phyloP scores from a whole-genome alignment of 768 basidiomycete species.

The Mycena polygramma region DNA sequence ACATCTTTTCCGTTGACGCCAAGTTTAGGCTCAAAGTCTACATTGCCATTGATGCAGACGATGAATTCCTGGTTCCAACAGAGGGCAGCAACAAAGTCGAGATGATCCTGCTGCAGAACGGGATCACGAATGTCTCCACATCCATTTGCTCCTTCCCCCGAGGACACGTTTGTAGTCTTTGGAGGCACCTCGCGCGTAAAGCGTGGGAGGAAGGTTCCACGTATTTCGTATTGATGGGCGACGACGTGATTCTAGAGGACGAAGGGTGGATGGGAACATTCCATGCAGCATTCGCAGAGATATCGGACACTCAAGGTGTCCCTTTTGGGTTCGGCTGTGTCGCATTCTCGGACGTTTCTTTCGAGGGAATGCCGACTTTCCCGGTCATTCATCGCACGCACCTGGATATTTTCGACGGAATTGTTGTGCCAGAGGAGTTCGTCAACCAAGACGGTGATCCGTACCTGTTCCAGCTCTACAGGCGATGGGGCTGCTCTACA shows the following conservation, averaged over 20 bases:
- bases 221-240: constrained; percentile 68
- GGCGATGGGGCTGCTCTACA: constrained; percentile 63
- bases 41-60: constrained; percentile 66
- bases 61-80: constrained; percentile 51
- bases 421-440: constrained; percentile 64
- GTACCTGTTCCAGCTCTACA: constrained; percentile 71
- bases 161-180: constrained; percentile 67
- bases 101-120: constrained; percentile 50
- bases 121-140: constrained; percentile 53
- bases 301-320: constrained; percentile 44
- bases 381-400: constrained; percentile 69
- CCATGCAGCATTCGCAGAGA: constrained; percentile 52
- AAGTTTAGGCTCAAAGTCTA: constrained; percentile 58
- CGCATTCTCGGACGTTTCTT: constrained; percentile 66
- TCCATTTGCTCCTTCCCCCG: constrained; percentile 54
- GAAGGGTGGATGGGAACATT: constrained; percentile 65
- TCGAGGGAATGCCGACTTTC: constrained; percentile 74
- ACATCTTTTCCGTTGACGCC: constrained; percentile 44
- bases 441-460: constrained; percentile 73
- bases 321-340: constrained; percentile 69
- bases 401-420: constrained; percentile 66
- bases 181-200: constrained; percentile 61
- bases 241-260: constrained; percentile 65
- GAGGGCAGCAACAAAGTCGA: constrained; percentile 46
- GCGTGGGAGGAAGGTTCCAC: constrained; percentile 65